These are phyloP conservation scores for Aspergillus sp. DNA, from an alignment of 2,329 filamentous ascomycete species.

Conservation along the genomic window DNA sequence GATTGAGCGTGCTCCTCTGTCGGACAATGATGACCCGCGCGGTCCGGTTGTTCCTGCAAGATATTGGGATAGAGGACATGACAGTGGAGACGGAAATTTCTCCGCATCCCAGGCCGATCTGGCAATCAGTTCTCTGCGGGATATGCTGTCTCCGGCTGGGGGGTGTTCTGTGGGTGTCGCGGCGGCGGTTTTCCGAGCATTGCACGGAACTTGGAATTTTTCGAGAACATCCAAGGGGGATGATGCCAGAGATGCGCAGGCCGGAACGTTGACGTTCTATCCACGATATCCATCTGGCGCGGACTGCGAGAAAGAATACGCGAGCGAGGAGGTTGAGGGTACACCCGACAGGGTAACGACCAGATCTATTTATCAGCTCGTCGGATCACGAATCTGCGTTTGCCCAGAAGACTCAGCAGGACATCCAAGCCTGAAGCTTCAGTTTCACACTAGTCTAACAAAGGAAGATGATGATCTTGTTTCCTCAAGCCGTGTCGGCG, in stretches of 20 bases:
- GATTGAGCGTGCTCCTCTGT: conserved; percentile 45
- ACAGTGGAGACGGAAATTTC: no score
- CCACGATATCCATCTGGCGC: conserved; percentile 57
- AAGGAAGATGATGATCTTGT: no score
- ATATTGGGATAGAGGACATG: conserved; percentile 35
- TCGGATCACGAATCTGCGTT: neutral
- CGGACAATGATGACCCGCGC: conserved; percentile 32
- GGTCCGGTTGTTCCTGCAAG: conserved; percentile 55
- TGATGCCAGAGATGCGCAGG: conserved; percentile 47
- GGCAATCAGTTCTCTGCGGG: conserved; percentile 50
- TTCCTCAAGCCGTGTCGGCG: no score
- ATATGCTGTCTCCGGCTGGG: conserved; percentile 38
- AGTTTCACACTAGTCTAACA: neutral
- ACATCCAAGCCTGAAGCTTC: neutral
- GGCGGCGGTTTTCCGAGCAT: conserved; percentile 66
- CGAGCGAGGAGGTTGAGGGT: conserved; percentile 24
- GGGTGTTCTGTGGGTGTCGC: conserved; percentile 56
- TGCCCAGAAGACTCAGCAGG: neutral
- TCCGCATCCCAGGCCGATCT: conserved; percentile 34
- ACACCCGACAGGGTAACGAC: neutral
- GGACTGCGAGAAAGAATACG: conserved; percentile 35
- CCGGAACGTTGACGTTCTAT: conserved; percentile 63
- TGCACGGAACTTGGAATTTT: conserved; percentile 69
- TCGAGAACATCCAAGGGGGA: conserved; percentile 48
- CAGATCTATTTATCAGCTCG: conserved; percentile 14